phyloP scores from a whole-genome alignment of 2,329 filamentous ascomycete genomes.

The Exophiala alcalophila region DNA sequence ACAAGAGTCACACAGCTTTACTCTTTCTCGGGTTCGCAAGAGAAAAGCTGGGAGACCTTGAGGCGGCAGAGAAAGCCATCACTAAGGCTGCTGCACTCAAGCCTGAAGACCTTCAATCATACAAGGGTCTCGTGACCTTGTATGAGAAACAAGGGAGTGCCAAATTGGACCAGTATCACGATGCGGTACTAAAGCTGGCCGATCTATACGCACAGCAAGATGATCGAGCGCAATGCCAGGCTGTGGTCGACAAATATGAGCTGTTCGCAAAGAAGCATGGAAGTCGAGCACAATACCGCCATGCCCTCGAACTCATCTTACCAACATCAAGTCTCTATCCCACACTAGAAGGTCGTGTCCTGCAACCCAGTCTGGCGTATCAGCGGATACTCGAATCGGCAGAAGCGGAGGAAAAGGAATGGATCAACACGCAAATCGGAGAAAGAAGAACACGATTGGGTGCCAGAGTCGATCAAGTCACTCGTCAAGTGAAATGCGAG shows the following conservation, averaged over 20 bases:
- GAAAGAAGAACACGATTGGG: constrained; percentile 85
- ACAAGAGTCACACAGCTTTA: constrained; percentile 77
- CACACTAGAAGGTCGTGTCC: constrained; percentile 78
- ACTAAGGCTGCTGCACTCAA: constrained; percentile 68
- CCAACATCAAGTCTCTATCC: constrained; percentile 78
- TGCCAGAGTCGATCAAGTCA: constrained; percentile 78
- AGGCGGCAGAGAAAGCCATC: constrained; percentile 76
- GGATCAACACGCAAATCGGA: constrained; percentile 84
- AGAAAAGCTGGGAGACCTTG: constrained; percentile 69
- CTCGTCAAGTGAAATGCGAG: constrained; percentile 80
- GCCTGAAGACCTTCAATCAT: constrained; percentile 74
- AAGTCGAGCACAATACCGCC: constrained; percentile 68
- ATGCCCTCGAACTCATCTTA: constrained; percentile 71
- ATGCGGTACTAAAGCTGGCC: constrained; percentile 69
- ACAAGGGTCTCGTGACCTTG: constrained; percentile 82
- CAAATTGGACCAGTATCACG: constrained; percentile 70
- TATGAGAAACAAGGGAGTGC: constrained; percentile 73
- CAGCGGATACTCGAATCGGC: constrained; percentile 77
- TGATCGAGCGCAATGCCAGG: constrained; percentile 58
- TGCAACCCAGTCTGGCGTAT: constrained; percentile 76
- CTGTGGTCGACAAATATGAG: constrained; percentile 74
- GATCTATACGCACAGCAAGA: constrained; percentile 67
- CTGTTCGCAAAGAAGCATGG: constrained; percentile 71
- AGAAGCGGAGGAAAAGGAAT: constrained; percentile 81
- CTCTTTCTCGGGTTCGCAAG: constrained; percentile 85